Base-by-base conservation (phyloP, 257 asterid genomes). In the Schizonepeta tenuifolia region DNA sequence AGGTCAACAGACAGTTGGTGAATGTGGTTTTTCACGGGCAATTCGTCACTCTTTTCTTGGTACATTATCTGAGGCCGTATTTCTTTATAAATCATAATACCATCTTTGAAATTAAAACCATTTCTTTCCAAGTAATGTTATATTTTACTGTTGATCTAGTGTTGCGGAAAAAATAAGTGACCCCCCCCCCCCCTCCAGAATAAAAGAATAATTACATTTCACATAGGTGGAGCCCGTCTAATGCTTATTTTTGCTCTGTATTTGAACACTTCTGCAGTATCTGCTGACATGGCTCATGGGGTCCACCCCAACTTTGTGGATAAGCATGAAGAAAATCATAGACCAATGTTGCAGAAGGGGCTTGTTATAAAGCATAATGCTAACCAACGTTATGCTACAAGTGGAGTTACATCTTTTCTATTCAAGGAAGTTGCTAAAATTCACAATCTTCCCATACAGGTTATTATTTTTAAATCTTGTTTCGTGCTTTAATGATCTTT, bases 241-340 rank as follows among this genome's bases (percentile, higher is more conserved):
- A 43, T 79, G 46, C 24, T 31, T 55, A 67, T 72, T 47, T 28
- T 31, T 69, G 44, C 61, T 74, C 43, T 70, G 33, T 72, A 47
- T 78, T 54, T 57, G 68, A 65, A 63, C 61, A 53, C 78, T 55
- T 56, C 41, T 83, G 81, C 84, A 95, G 98, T 95, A 75, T 95
- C 99, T 72, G 98, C 99, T 71, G 99, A 95, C 90, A 95, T 95
- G 99, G 98, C 99, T 73, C 99, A 92, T 79, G 98, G 97, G 78
- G 99, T 92, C 76, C 98, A 92, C 83, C 98, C 99, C 72, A 90
- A 90, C 83, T 95, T 83, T 75, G 64, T 36, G 58, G 97, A 95
- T 75, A 90, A 90, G 83, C 96, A 95, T 76, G 98, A 95, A 81
- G 99, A 95, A 69, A 85, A 92, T 80, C 98, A 92, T 69, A 91